These are phyloP conservation scores for Neurospora sp. DNA, from an alignment of 495 filamentous ascomycete genomes.

Conservation along the genomic window DNA sequence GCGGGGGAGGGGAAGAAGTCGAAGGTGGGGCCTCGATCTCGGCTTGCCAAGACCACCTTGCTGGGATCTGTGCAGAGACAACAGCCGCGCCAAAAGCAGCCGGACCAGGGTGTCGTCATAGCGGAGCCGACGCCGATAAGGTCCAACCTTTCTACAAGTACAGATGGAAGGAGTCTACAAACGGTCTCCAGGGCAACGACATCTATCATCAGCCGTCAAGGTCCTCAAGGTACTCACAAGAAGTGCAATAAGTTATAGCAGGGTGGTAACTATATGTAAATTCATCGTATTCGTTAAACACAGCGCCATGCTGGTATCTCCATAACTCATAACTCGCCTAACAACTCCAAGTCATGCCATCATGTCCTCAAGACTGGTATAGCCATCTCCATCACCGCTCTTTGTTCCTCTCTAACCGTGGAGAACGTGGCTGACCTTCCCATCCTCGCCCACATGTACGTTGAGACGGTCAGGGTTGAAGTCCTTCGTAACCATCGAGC, in stretches of 20 bases:
- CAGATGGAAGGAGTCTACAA: background rate
- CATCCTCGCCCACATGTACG: constrained; percentile 60
- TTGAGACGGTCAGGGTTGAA: constrained; percentile 54
- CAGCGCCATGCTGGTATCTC: background rate
- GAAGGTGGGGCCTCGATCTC: background rate
- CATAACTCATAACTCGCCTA: background rate
- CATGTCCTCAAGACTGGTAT: background rate
- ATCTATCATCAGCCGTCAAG: background rate
- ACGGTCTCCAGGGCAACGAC: background rate
- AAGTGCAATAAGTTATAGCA: background rate
- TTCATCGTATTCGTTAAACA: background rate
- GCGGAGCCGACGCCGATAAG: background rate
- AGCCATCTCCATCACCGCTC: background rate
- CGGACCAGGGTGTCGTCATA: background rate
- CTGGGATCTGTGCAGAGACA: background rate
- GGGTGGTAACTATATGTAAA: background rate
- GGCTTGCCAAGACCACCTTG: background rate
- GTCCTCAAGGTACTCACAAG: background rate
- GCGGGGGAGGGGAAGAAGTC: background rate
- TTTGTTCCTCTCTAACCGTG: constrained; percentile 32
- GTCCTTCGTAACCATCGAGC: constrained; percentile 52
- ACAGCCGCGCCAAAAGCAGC: background rate
- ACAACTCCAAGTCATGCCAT: background rate
- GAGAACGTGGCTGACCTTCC: constrained; percentile 61
- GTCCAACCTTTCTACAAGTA: background rate